These are phyloP conservation scores for Komagataella mondaviorum DNA, from an alignment of 805 yeast species.

Conservation along the genomic window DNA sequence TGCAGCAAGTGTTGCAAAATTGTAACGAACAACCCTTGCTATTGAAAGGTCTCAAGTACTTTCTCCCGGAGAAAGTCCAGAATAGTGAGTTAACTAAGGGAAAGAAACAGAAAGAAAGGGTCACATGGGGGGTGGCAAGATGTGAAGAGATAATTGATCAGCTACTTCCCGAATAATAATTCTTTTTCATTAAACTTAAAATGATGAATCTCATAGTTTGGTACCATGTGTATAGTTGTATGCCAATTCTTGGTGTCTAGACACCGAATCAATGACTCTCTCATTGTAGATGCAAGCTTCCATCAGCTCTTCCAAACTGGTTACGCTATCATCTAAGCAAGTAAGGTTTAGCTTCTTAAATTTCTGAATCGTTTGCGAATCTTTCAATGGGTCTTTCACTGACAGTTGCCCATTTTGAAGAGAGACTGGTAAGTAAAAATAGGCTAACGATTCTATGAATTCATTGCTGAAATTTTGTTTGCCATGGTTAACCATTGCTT, in stretches of 20 bases:
- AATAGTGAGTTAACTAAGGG: slow-evolving; percentile 36
- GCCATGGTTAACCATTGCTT: neutral
- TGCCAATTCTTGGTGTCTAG: neutral
- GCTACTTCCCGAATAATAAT: neutral
- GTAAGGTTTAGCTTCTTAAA: neutral
- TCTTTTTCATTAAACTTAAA: slow-evolving; percentile 4
- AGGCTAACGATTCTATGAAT: neutral
- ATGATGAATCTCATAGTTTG: neutral
- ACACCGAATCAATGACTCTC: neutral
- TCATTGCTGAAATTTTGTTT: neutral
- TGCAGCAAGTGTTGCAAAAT: slow-evolving; percentile 26
- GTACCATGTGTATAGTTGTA: neutral
- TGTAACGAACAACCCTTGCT: slow-evolving; percentile 46
- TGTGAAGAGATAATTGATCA: neutral
- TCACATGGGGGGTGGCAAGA: slow-evolving; percentile 45
- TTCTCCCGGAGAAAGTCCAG: slow-evolving; percentile 33
- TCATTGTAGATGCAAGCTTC: neutral
- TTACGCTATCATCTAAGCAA: neutral
- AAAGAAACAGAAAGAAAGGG: slow-evolving; percentile 38
- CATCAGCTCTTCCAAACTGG: neutral
- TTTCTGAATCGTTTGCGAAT: neutral
- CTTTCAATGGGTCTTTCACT: neutral
- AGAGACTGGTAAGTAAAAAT: neutral
- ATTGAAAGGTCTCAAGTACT: slow-evolving; percentile 53
- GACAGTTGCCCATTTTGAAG: neutral